Evolutionary conservation across 768 basidiomycete species (phyloP), one percentile per base, ranked within the genome.

Genomic region (Phlebiopsis gigantea): DNA sequence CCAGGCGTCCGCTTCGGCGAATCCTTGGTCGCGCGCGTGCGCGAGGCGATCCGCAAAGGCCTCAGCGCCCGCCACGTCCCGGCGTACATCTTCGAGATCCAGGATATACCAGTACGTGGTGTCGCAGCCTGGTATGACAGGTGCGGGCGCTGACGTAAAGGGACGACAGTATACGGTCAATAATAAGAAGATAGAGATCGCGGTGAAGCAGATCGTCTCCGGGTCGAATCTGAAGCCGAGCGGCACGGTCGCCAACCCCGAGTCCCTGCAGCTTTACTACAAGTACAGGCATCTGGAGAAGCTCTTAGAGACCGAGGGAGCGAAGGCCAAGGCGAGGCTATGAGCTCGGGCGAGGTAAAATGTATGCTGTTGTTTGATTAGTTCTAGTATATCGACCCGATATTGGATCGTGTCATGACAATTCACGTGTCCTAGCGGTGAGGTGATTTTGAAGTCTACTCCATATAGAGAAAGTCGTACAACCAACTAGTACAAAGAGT

Each of bases 171-270:
- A 88, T 60, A 89, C 86, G 0, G 82, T 87, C 8, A 88, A 88
- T 48, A 82, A 82, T 9, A 90, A 88, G 75, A 88, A 88, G 65
- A 87, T 88, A 43, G 88, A 88, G 69, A 87, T 89, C 26, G 86
- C 84, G 2, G 83, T 88, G 49, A 89, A 88, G 68, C 85, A 88
- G 63, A 85, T 89, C 55, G 76, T 88, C 42, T 88, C 85, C n/a
- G 87, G 86, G 1, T 73, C 75, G 10, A 74, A 79, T 56, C 60
- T 87, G 43, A 75, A 80, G 61, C 85, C 87, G 3, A 89, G 86
- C 59, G 87, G 87, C 19, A 88, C 87, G 1, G 85, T 89, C 19
- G 84, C 85, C 6, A 88, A 88, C 63, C 87, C 87, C 0, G 83
- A 85, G 52, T 79, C 82, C 0, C 73, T 88, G 45, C 68, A 84